Conservation (phyloP, 805 yeast genomes). For the Candida hispaniensis region DNA sequence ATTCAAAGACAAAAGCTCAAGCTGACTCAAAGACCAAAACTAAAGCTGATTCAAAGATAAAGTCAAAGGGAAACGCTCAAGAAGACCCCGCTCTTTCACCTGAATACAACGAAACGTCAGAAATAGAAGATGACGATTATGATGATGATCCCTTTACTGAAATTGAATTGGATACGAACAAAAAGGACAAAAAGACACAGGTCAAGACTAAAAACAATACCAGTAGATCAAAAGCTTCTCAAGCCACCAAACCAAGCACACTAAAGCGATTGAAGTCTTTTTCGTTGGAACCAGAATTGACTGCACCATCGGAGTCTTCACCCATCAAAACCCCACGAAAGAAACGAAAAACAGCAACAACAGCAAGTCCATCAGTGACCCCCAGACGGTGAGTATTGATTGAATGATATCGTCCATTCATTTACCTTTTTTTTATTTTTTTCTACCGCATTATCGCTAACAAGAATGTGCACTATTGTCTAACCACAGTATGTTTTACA, state of each 20-base stretch:
- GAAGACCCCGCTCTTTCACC: no score
- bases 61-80: no score
- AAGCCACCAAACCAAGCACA: slow-evolving; percentile 2
- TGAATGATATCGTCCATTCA: slow-evolving; percentile 3
- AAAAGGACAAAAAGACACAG: background rate
- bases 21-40: no score
- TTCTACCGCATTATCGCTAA: background rate
- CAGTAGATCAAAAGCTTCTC: background rate
- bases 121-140: slow-evolving; percentile 15
- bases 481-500: slow-evolving; percentile 14
- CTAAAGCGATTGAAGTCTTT: slow-evolving; percentile 1
- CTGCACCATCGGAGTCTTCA: background rate
- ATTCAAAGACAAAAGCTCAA: no score
- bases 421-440: slow-evolving; percentile 8
- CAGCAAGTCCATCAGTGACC: slow-evolving; percentile 2
- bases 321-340: slow-evolving; percentile 15
- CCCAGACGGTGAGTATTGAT: slow-evolving; percentile 15
- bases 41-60: no score
- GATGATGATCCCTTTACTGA: slow-evolving; percentile 10
- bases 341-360: slow-evolving; percentile 12
- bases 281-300: slow-evolving; percentile 2
- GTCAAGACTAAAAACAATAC: no score
- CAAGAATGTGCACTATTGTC: background rate
- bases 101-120: no score
- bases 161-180: background rate